These are phyloP conservation scores for Croton setiger DNA, from an alignment of 441 rosid species.

Conservation along the genomic window DNA sequence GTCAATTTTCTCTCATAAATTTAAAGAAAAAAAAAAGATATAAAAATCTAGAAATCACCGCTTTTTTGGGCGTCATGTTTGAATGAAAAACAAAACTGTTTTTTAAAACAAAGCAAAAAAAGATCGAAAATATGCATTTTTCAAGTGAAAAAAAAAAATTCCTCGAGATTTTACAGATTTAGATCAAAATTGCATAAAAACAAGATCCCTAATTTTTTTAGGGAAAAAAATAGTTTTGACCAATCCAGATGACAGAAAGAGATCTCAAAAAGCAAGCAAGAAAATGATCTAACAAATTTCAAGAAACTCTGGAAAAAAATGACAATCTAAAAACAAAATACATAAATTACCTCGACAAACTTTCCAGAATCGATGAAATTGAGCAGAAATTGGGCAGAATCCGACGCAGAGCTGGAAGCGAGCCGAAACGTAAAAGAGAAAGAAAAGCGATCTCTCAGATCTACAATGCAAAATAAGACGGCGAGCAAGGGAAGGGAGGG, in stretches of 20 bases:
- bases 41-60: neutral
- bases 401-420: neutral
- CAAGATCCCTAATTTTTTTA: neutral
- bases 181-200: neutral
- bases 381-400: slow-evolving; percentile 12
- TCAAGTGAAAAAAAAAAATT: neutral
- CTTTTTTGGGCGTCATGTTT: neutral
- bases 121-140: neutral
- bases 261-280: neutral
- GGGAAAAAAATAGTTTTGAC: neutral
- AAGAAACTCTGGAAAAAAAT: neutral
- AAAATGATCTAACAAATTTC: neutral
- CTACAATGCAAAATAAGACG: neutral
- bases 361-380: slow-evolving; percentile 17
- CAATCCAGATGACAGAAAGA: neutral
- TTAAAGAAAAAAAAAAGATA: neutral
- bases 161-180: neutral
- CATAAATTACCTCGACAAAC: slow-evolving; percentile 9
- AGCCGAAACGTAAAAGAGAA: neutral
- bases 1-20: neutral
- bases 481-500: neutral
- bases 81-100: neutral
- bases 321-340: neutral
- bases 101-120: neutral
- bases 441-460: neutral